Evolutionary conservation across 257 asterid genomes (phyloP).

Genomic region (Apocynum venetum): DNA sequence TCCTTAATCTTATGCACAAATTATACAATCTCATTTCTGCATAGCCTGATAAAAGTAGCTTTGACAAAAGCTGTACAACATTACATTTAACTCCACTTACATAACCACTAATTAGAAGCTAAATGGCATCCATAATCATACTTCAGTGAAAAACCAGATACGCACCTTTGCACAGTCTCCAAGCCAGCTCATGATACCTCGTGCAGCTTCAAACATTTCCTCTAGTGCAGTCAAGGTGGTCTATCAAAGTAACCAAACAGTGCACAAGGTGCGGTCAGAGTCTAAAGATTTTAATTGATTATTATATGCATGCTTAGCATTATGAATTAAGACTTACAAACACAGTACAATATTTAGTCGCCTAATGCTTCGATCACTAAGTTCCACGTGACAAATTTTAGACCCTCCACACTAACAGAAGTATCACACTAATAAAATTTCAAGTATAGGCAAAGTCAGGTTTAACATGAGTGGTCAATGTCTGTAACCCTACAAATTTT

Average conservation of each 20-base stretch:
- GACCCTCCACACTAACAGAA: neutral
- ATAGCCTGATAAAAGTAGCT: neutral
- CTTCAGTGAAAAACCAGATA: neutral
- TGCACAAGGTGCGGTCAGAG: neutral
- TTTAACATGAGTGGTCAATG: neutral
- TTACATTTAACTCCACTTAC: neutral
- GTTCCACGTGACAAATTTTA: neutral
- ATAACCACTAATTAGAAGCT: neutral
- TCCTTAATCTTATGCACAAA: neutral
- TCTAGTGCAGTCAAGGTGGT: slow-evolving; percentile 87
- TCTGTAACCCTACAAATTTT: neutral
- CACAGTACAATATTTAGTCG: neutral
- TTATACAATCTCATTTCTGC: neutral
- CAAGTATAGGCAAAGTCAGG: neutral
- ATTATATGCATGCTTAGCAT: neutral
- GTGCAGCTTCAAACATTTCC: slow-evolving; percentile 92
- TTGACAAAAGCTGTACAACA: neutral
- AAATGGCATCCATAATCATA: neutral
- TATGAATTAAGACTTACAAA: neutral
- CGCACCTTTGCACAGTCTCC: slow-evolving; percentile 96
- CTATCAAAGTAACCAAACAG: slow-evolving; percentile 34
- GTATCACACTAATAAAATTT: neutral
- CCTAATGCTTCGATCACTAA: neutral
- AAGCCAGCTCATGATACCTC: slow-evolving; percentile 93
- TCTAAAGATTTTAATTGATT: neutral